These are phyloP conservation scores for Chionographis japonica DNA, from an alignment of 106 monocot genomes.

Conservation along the genomic window DNA sequence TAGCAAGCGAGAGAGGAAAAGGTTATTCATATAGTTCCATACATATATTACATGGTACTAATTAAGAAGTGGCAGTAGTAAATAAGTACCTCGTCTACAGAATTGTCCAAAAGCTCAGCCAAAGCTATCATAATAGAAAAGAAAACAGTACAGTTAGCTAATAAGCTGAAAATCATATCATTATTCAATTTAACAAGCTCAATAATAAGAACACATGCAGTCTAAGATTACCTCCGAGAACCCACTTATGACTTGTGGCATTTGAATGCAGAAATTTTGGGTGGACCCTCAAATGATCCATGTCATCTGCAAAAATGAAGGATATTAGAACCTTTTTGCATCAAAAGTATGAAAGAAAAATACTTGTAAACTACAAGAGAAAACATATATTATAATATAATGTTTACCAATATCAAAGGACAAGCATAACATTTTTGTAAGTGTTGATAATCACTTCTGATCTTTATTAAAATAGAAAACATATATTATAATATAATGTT, in stretches of 20 bases:
- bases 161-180: not conserved
- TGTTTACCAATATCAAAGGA: too few species aligned
- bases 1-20: not conserved
- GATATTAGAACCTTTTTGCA: too few species aligned
- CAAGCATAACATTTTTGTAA: too few species aligned
- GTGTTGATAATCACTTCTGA: too few species aligned
- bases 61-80: too few species aligned
- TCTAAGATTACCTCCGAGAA: not conserved
- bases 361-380: too few species aligned
- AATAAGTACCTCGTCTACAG: not conserved
- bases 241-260: constrained; percentile 1
- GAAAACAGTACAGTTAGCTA: not conserved
- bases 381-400: too few species aligned
- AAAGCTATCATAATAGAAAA: not conserved
- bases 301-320: not conserved
- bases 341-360: too few species aligned
- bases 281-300: not conserved
- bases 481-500: too few species aligned
- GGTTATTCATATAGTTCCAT: too few species aligned
- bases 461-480: too few species aligned
- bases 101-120: constrained; percentile 1
- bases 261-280: constrained; percentile 1
- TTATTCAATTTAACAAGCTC: not conserved
- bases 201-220: not conserved
- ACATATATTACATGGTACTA: too few species aligned